Evolutionary conservation across 768 basidiomycete species (phyloP), one percentile per base, ranked within the genome.

Genomic region (Calvatia gigantea): DNA sequence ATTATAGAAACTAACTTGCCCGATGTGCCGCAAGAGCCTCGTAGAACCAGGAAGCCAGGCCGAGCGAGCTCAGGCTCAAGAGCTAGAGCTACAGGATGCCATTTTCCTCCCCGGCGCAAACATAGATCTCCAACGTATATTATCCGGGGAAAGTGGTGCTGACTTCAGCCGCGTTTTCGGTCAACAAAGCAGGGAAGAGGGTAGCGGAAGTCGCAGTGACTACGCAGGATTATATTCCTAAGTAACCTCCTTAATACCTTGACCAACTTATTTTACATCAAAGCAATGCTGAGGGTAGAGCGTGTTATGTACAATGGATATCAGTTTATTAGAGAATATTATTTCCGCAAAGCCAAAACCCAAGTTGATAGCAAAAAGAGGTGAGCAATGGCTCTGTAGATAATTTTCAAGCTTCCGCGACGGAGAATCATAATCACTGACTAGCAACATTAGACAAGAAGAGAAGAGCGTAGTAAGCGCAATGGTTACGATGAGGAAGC

Each of bases 151-250:
- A 0, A 4, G 28, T 17, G 23, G 6, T 14, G 31, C 4, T 45
- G 15, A 45, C 15, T 27, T 45, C 1, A 6, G 15, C 15, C 31
- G 29, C 33, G 31, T 19, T 12, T 48, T 12, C 3, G 15, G n/a
- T 29, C 9, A 31, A 17, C 29, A 31, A 27, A 42, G 5, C 29
- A 31, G 28, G 17, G 48, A 32, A 21, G 32, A 43, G 23, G 38
- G 56, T 11, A 43, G 49, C 3, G 64, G 68, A 29, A 66, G 70
- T 35, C 64, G 66, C 29, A 63, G 64, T 35, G 75, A 77, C 48
- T 81, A 70, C 61, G 59, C 74, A 32, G 76, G 79, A 27, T 85
- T 86, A 85, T 86, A 84, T 67, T 85, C 84, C 21, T 86, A 67
- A 68, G 27, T 25, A 41, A 37, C 37, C 17, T 33, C 42, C 25